phyloP scores from a whole-genome alignment of 768 basidiomycete species.

The Cyclocybe cylindracea region DNA sequence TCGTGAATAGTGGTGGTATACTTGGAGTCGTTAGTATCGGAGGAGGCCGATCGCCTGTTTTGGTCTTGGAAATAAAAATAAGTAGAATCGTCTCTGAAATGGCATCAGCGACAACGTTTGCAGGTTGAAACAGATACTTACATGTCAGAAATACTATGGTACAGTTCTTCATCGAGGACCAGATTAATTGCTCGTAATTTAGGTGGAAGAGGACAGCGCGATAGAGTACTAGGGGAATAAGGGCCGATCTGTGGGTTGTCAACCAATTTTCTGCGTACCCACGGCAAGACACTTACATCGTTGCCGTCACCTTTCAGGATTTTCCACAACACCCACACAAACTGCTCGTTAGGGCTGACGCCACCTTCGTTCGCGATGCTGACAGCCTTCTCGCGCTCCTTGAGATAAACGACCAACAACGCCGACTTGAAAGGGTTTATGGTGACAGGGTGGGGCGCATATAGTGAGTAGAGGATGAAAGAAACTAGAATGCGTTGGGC shows the following conservation, averaged over 20 bases:
- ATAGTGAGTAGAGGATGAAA: constrained; percentile 79
- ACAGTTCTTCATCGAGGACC: constrained; percentile 64
- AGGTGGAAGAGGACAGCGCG: constrained; percentile 73
- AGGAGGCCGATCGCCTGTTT: constrained; percentile 42
- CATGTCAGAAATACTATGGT: constrained; percentile 51
- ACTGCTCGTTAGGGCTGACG: constrained; percentile 66
- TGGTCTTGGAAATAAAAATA: constrained; percentile 44
- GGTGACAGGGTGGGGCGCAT: constrained; percentile 76
- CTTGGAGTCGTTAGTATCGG: constrained; percentile 33
- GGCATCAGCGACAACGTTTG: constrained; percentile 2
- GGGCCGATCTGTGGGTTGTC: constrained; percentile 65
- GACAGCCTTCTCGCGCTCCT: constrained; percentile 66
- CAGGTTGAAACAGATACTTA: constrained; percentile 25
- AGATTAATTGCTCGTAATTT: constrained; percentile 75
- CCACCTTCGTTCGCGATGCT: constrained; percentile 47
- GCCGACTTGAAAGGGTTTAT: constrained; percentile 84
- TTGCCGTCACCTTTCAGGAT: constrained; percentile 81
- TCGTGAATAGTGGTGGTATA: constrained; percentile 14
- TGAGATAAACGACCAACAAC: constrained; percentile 63
- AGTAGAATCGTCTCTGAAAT: constrained; percentile 44
- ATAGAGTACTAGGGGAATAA: constrained; percentile 74
- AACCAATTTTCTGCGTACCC: background rate
- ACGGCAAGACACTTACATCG: constrained; percentile 52
- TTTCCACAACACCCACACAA: constrained; percentile 89
- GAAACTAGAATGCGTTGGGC: constrained; percentile 76